phyloP scores from a whole-genome alignment of 495 filamentous ascomycete genomes.

The Aspergillus homomorphus region DNA sequence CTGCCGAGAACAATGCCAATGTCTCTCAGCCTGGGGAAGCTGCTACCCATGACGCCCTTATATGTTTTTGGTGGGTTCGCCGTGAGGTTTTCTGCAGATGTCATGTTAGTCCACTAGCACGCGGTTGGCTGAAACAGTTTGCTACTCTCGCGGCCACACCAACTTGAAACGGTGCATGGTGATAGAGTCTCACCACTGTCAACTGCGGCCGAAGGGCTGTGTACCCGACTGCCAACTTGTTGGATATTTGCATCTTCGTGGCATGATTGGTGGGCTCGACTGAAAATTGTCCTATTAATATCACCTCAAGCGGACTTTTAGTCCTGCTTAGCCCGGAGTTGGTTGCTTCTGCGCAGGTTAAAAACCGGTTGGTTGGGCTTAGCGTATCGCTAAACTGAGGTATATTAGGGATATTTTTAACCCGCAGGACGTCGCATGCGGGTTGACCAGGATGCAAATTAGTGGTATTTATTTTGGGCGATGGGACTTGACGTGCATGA shows the following conservation, averaged over 20 bases:
- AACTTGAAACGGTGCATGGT: neutral
- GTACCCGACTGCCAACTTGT: neutral
- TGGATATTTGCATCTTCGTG: neutral
- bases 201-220: neutral
- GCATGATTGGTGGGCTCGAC: neutral
- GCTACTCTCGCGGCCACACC: neutral
- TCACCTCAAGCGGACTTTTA: neutral
- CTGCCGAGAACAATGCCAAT: constrained; percentile 2
- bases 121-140: neutral
- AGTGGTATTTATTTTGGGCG: neutral
- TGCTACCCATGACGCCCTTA: neutral
- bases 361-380: neutral
- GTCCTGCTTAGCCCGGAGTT: neutral
- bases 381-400: neutral
- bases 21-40: neutral
- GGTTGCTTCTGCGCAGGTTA: neutral
- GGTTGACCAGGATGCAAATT: neutral
- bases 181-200: neutral
- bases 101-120: neutral
- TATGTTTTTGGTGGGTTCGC: neutral
- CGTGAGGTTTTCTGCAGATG: neutral
- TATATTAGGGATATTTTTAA: neutral
- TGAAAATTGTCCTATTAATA: constrained; percentile 4
- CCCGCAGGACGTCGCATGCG: neutral
- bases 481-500: neutral